Conservation (phyloP, 257 asterid genomes). For the Ehretia macrophylla region DNA sequence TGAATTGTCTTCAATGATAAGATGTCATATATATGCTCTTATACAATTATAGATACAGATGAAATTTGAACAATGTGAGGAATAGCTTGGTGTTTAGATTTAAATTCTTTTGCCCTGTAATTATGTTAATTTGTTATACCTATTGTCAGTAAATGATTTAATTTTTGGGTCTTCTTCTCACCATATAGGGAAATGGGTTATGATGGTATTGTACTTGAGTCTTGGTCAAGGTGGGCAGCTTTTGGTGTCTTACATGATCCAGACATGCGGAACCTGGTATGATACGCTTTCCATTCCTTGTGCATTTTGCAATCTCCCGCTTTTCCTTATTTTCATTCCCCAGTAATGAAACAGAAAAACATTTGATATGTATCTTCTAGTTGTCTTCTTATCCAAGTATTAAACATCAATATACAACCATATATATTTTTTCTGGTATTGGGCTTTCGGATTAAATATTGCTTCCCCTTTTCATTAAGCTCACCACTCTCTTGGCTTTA, state of each 20-base stretch:
- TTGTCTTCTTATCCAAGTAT: not conserved
- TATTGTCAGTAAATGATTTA: not conserved
- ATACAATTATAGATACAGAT: too few species aligned
- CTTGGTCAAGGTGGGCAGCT: slow-evolving; percentile 98
- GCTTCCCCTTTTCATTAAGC: too few species aligned
- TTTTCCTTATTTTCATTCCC: not conserved
- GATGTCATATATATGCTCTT: too few species aligned
- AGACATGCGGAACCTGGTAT: slow-evolving; percentile 61
- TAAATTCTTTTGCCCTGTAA: not conserved
- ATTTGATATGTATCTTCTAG: not conserved
- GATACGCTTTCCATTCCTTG: slow-evolving; percentile 11
- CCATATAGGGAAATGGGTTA: slow-evolving; percentile 74
- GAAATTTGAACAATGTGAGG: not conserved
- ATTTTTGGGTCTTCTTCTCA: slow-evolving; percentile 13
- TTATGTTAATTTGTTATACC: not conserved
- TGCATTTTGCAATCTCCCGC: not conserved
- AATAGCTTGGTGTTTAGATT: not conserved
- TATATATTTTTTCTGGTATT: too few species aligned
- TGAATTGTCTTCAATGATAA: not conserved
- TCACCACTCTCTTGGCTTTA: not conserved
- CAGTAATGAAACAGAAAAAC: too few species aligned
- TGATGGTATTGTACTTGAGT: slow-evolving; percentile 95
- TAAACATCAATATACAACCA: too few species aligned
- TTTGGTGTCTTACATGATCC: slow-evolving; percentile 86
- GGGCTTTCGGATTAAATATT: too few species aligned